A percentile compares a stretch with the other conserved stretches of the same genome.
Conservation (phyloP, 352 stramenopile species). For the Globisporangium polare region DNA sequence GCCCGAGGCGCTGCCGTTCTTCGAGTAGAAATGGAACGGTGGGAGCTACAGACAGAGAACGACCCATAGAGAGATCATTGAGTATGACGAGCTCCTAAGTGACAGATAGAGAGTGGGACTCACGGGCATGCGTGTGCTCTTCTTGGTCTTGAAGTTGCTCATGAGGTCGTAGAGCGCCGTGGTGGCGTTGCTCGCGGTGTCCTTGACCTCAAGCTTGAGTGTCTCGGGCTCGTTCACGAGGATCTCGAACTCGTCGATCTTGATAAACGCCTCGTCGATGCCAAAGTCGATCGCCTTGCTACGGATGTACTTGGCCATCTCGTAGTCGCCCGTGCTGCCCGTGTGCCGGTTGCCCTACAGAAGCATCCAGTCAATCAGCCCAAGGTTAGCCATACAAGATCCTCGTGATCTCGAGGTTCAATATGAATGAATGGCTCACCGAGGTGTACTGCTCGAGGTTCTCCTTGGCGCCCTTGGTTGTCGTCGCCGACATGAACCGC, state of each 20-base stretch:
- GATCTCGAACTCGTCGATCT: constrained; percentile 82
- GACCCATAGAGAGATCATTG: too few relatives aligned
- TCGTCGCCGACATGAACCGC: constrained; percentile 73
- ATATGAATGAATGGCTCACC: constrained; percentile 18
- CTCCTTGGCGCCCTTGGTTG: constrained; percentile 54
- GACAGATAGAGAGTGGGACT: constrained; percentile 2
- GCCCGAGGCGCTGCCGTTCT: constrained; percentile 58
- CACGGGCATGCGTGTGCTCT: constrained; percentile 28
- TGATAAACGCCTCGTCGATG: constrained; percentile 69
- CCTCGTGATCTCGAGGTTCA: background rate
- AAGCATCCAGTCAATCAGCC: background rate
- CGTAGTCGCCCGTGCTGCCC: constrained; percentile 51
- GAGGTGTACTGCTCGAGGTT: constrained; percentile 73
- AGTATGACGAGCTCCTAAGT: background rate
- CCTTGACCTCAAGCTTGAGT: constrained; percentile 42
- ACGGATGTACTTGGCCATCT: constrained; percentile 79
- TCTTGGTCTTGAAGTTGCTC: constrained; percentile 27
- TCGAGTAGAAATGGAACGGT: constrained; percentile 81
- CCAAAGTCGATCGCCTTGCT: constrained; percentile 68
- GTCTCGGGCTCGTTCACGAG: constrained; percentile 67
- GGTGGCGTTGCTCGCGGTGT: background rate
- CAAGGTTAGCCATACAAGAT: background rate
- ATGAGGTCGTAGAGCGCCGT: constrained; percentile 26
- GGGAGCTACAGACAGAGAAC: constrained; percentile 28
- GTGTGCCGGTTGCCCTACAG: constrained; percentile 50